Evolutionary conservation across 495 filamentous ascomycete genomes (phyloP), one percentile per base, ranked within the genome.

Genomic region (Aspergillus avenaceus): DNA sequence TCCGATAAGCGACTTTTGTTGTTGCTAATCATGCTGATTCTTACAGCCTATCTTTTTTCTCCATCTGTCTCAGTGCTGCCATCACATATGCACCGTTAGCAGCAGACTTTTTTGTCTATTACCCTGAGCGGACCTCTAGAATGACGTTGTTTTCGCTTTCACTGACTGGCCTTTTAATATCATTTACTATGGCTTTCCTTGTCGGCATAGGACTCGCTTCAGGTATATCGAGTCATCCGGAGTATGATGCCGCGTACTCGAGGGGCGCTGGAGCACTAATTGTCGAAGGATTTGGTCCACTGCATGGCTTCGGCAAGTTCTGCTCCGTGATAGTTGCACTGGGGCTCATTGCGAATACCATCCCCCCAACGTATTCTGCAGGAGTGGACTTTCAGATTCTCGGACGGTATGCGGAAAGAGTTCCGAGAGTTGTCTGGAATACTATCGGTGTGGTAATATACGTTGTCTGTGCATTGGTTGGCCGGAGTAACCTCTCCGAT

Each of bases 221-320:
- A 1, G 86, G 84, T 8, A 77, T 85, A 8, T 25, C 67, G 6
- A 66, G 60, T 11, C 68, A 84, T 57, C 54, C 72, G 0, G 67
- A 68, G 3, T 88, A 84, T 67, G 59, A 62, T 2, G 61, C 69
- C 4, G 86, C 86, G 2, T 87, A 83, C 50, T 55, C 56, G 16
- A 47, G 22, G 18, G 70, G 70, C 31, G 72, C 60, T 57, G 74
- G 75, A 42, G 75, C 75, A 12, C 75, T 91, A 1, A 79, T 90
- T 12, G 82, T 87, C 7, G 78, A 83, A 57, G 86, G 77, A 16
- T 87, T 78, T 59, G 69, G 64, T 2, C 77, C 81, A 0, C 72
- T 90, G 0, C 78, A 80, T 31, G 69, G 67, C 0, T 91, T 91
- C 53, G 87, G 87, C 34, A 83, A 84, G 54, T 86, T 90, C 72